These are phyloP conservation scores for Plasmodium vivax DNA, from an alignment of 169 alveolate species.

Conservation along the genomic window DNA sequence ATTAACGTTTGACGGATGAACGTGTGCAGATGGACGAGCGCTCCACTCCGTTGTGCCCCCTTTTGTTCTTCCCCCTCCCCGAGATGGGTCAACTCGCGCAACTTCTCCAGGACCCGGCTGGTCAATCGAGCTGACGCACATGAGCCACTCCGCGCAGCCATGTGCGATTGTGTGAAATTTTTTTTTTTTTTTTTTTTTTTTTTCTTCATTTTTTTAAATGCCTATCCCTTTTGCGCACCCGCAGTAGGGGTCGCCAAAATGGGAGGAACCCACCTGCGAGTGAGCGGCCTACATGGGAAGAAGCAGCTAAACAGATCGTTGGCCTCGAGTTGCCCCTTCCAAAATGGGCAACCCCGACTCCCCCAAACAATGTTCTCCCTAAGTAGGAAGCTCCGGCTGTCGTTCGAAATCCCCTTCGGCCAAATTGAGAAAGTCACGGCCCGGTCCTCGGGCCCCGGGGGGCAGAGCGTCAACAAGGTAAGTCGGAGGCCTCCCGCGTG, in stretches of 20 bases:
- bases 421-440: constrained; percentile 54
- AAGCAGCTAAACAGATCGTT: background rate
- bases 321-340: background rate
- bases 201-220: background rate
- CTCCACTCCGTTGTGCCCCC: background rate
- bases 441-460: constrained; percentile 88
- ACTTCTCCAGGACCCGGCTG: background rate
- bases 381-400: constrained; percentile 16
- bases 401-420: constrained; percentile 58
- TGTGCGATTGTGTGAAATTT: background rate
- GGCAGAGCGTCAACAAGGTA: constrained; percentile 87
- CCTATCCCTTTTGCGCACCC: background rate
- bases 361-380: constrained; percentile 34
- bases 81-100: background rate
- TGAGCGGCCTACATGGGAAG: background rate
- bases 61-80: background rate
- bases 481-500: background rate
- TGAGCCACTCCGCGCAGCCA: background rate
- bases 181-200: no score
- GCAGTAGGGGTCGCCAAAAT: background rate
- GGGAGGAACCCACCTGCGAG: background rate
- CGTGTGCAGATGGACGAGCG: background rate
- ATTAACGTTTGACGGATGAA: no score
- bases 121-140: background rate
- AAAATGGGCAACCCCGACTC: background rate